Evolutionary conservation across 2,329 filamentous ascomycete genomes (phyloP), one percentile per base, ranked within the genome.

Genomic region (Alternaria dauci): DNA sequence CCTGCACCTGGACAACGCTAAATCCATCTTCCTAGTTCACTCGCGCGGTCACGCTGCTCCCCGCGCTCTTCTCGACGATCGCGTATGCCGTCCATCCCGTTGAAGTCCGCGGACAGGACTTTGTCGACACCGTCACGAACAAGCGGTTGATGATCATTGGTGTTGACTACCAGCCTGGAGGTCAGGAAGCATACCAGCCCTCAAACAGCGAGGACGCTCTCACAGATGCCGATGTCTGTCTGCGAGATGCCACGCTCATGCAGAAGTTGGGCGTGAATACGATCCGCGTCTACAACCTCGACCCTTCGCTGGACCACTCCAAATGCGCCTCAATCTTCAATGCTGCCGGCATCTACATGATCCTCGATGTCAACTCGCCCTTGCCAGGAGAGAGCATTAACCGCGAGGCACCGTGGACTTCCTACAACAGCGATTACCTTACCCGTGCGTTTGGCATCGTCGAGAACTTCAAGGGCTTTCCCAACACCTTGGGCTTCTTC

Each of bases 401-500:
- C 72, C 84, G 86, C 44, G 79, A 76, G 8, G 79, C 85, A 58
- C 87, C 88, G 12, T 80, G 78, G 73, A 81, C 80, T 41, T 85
- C 83, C 28, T 89, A 89, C 80, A 83, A 82, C 63, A 76, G 76
- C 39, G 80, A 77, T 51, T 89, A 89, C 72, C 81, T 88, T 58
- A 76, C 79, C 57, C 85, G 87, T 66, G 83, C 88, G 65, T 90
- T 89, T 71, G 81, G 83, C 60, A 82, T 90, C 38, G 85, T 91
- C 38, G 88, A 91, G 75, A 86, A 85, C 6, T 90, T 91, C 82
- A 89, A 89, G 75, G 77, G 81, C 68, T 90, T 87, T 77, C 86
- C 87, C 58, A 90, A 91, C 76, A 84, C 85, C 2, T 80, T 90
- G 26, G 88, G 84, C 39, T 90, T 90, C 81, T 89, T 91, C 74